Base-by-base conservation (phyloP, 2,329 filamentous ascomycete genomes). In the Alternaria consortialis region DNA sequence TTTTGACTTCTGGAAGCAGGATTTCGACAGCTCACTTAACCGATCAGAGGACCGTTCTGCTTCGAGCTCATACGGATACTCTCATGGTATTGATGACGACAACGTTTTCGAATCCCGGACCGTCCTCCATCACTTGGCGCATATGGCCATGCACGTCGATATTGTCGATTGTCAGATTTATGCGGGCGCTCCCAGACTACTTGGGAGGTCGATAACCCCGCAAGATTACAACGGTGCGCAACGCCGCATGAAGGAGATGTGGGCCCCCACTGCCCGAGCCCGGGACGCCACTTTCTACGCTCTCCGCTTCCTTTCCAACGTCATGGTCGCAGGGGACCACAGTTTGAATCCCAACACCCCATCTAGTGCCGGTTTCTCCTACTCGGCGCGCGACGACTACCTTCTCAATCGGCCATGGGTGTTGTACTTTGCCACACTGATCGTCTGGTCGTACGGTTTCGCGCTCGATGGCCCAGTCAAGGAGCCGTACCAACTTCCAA, bases 81-180 rank as follows among this genome's bases (percentile, higher is more conserved):
- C 72, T 13, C 75, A 73, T 31, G 70, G 70, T 32, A 23, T 68
- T 60, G 81, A 83, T 43, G 88, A 90, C 70, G 88, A 91, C 63
- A 90, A 90, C 69, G 89, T 96, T 31, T 94, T 95, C 70, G 93
- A 97, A 76, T 93, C 91, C 64, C 88, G 93, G 20, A 96, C 91
- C 2, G 94, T 97, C 29, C 83, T 98, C 44, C 94, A 98, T 74
- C 93, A 97, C 71, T 84, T 99, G 12, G 95, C 95, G 0, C 95
- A 98, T 78, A 97, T 99, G 92, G 93, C 93, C 3, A 97, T 97
- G 86, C 93, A 98, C 74, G 93, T 97, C 25, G 94, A 98, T 74
- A 93, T 98, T 55, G 92, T 97, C n/a, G 94, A 98, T 77, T 94
- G 93, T 72, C 94, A 98, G 79, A 96, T 98, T 67, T 97, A 95